These are phyloP conservation scores for Nemania abortiva DNA, from an alignment of 2,329 filamentous ascomycete genomes.

Conservation along the genomic window DNA sequence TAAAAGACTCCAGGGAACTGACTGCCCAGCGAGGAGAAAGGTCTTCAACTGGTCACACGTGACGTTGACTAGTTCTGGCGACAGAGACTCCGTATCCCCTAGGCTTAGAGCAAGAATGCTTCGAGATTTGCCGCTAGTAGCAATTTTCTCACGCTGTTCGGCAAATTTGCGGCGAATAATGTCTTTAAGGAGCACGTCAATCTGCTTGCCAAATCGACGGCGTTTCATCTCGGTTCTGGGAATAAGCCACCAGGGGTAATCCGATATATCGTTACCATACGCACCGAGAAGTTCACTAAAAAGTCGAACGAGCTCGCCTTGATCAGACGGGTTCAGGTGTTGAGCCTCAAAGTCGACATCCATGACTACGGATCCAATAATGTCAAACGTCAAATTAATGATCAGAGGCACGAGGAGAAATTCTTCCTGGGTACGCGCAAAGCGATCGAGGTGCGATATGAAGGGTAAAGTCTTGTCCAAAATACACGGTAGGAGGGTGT, in stretches of 20 bases:
- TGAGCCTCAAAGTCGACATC: slow-evolving; percentile 33
- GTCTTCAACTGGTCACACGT: slow-evolving; percentile 55
- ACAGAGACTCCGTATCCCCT: not conserved
- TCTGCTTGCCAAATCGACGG: slow-evolving; percentile 4
- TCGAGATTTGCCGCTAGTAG: not conserved
- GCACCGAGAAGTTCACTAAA: slow-evolving; percentile 29
- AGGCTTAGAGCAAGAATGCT: not conserved
- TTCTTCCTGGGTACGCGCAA: not conserved
- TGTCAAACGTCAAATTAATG: slow-evolving; percentile 12
- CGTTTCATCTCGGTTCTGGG: not conserved
- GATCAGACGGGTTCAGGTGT: not conserved
- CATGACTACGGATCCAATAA: slow-evolving; percentile 18
- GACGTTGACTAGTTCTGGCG: slow-evolving; percentile 45
- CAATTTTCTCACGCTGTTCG: not conserved
- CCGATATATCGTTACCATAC: not conserved
- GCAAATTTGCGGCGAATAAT: no score
- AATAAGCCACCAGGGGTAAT: slow-evolving; percentile 6
- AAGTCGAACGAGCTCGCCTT: slow-evolving; percentile 3
- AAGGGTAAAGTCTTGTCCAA: slow-evolving; percentile 42
- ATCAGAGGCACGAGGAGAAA: not conserved
- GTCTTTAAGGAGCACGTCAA: not conserved
- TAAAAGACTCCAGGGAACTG: no score
- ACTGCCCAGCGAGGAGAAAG: slow-evolving; percentile 58
- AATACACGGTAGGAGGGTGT: slow-evolving; percentile 51
- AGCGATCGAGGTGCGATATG: slow-evolving; percentile 7